These are phyloP conservation scores for Detonula confervacea DNA, from an alignment of 352 stramenopile genomes.

Conservation along the genomic window DNA sequence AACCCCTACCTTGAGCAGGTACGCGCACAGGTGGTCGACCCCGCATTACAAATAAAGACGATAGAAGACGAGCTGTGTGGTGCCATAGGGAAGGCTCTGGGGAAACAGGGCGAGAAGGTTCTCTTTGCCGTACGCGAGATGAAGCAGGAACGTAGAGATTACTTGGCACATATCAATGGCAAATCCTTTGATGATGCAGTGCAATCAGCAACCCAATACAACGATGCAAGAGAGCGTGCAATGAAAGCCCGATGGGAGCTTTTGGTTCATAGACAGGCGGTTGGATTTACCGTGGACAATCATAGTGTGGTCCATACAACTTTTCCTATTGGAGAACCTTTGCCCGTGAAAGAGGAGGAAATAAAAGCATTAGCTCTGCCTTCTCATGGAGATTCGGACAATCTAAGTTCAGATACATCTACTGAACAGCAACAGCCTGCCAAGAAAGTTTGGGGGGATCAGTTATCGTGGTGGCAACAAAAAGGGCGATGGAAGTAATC, in stretches of 20 bases:
- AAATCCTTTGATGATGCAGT: conserved; percentile 30
- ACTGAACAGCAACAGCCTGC: conserved; percentile 6
- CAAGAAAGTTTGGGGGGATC: conserved; percentile 70
- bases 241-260: conserved; percentile 77
- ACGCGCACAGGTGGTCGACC: conserved; percentile 60
- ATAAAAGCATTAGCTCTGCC: conserved; percentile 8
- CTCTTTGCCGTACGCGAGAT: conserved; percentile 59
- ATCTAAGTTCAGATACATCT: not conserved
- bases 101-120: conserved; percentile 79
- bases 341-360: conserved; percentile 40
- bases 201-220: conserved; percentile 58
- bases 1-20: conserved; percentile 74
- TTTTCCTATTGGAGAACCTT: conserved; percentile 68
- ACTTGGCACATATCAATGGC: conserved; percentile 33
- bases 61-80: conserved; percentile 83
- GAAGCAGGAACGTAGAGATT: conserved; percentile 38
- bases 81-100: conserved; percentile 80
- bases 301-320: conserved; percentile 70
- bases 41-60: conserved; percentile 75
- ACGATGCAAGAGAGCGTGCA: conserved; percentile 68
- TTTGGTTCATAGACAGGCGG: conserved; percentile 81
- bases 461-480: conserved; percentile 79
- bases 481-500: conserved; percentile 68
- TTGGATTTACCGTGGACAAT: conserved; percentile 82
- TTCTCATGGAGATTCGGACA: conserved; percentile 4